A percentile compares a stretch with the other conserved stretches of the same genome.
Conservation (phyloP, 768 basidiomycete species). For the Leucocoprinus sp. region DNA sequence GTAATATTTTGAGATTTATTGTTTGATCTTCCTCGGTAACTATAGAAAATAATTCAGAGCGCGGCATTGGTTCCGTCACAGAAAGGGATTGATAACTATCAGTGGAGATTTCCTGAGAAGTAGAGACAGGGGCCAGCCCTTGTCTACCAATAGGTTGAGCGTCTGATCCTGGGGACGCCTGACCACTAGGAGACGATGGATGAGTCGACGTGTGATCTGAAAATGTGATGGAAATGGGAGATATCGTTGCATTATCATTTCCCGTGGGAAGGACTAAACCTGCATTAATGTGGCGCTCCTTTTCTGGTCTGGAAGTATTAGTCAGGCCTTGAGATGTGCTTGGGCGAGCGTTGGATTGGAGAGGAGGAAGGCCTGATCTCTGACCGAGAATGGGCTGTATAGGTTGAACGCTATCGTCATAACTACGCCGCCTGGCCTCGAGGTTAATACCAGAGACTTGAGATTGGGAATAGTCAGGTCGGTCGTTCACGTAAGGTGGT, state of each 20-base stretch:
- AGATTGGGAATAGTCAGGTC: conserved; percentile 19
- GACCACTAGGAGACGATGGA: conserved; percentile 17
- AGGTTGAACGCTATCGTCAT: conserved; percentile 38
- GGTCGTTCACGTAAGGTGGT: conserved; percentile 21
- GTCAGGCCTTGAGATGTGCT: conserved; percentile 23
- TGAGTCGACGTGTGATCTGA: conserved; percentile 18
- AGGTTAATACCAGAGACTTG: conserved; percentile 15
- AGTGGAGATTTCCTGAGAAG: conserved; percentile 24
- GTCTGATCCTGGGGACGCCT: background rate
- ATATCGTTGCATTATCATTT: conserved; percentile 21
- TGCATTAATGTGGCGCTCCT: no score
- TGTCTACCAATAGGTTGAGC: background rate
- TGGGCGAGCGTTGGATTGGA: conserved; percentile 13
- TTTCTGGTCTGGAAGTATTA: conserved; percentile 27
- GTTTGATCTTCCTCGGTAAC: conserved; percentile 32
- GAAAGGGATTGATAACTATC: conserved; percentile 20
- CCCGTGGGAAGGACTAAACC: conserved; percentile 20
- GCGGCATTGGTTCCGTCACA: conserved; percentile 12
- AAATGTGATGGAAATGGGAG: conserved; percentile 24
- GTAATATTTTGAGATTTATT: conserved; percentile 28
- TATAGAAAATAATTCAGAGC: conserved; percentile 31
- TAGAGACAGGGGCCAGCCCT: conserved; percentile 17
- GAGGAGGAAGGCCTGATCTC: conserved; percentile 16
- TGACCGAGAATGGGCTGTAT: conserved; percentile 28
- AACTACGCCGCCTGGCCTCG: conserved; percentile 31